These are phyloP conservation scores for Suillus weaverae DNA, from an alignment of 768 basidiomycete species.

Conservation along the genomic window DNA sequence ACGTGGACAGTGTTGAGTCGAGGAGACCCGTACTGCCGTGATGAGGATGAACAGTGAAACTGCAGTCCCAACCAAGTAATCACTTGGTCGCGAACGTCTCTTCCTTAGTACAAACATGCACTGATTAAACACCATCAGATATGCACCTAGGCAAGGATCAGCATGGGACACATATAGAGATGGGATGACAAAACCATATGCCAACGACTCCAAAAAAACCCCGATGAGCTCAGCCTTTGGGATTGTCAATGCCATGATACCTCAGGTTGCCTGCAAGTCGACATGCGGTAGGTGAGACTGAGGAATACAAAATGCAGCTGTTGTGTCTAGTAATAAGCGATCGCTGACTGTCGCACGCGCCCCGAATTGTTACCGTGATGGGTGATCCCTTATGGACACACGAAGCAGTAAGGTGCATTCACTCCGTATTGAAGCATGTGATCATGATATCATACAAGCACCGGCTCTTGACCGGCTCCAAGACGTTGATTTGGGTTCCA, in stretches of 20 bases:
- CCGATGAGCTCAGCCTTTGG: constrained; percentile 14
- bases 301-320: not conserved
- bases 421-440: not conserved
- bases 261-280: not conserved
- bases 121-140: constrained; percentile 13
- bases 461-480: not conserved
- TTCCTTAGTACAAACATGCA: constrained; percentile 12
- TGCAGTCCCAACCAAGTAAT: constrained; percentile 14
- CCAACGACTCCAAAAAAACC: constrained; percentile 13
- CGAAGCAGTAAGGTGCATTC: not conserved
- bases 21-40: constrained; percentile 11
- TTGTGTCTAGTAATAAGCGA: not conserved
- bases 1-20: not conserved
- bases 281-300: not conserved
- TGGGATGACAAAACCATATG: constrained; percentile 8
- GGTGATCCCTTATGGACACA: not conserved
- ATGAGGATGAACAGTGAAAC: constrained; percentile 15
- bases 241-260: constrained; percentile 9
- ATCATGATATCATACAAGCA: not conserved
- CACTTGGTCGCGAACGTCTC: constrained; percentile 13
- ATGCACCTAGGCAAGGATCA: constrained; percentile 4
- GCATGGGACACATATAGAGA: not conserved
- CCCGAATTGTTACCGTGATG: not conserved
- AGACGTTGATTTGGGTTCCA: not conserved
- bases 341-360: not conserved